A percentile compares a stretch with the other conserved stretches of the same genome.
Evolutionary conservation across 352 stramenopile genomes (phyloP).

Genomic region (Phytophthora fragariae): DNA sequence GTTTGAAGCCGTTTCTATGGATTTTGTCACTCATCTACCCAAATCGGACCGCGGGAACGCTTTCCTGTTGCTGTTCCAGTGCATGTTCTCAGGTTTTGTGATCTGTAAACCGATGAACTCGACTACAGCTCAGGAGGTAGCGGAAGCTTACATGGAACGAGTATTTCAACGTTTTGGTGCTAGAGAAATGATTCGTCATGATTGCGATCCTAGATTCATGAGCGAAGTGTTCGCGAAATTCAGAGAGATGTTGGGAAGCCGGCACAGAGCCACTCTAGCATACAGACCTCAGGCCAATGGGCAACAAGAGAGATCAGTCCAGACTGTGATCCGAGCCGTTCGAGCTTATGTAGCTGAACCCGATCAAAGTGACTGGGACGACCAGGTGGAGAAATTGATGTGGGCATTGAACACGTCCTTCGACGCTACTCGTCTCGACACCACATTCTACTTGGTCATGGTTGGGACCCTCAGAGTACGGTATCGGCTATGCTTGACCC

Average conservation of each 20-base stretch:
- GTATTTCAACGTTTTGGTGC: neutral
- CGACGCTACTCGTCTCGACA: neutral
- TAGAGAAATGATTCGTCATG: neutral
- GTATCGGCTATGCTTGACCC: neutral
- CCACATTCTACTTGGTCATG: slow-evolving; percentile 4
- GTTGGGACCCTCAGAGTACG: neutral
- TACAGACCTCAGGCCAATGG: slow-evolving; percentile 4
- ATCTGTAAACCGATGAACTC: neutral
- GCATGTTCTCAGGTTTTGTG: too few relatives aligned
- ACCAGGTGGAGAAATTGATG: neutral
- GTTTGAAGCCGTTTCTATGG: too few relatives aligned
- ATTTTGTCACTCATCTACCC: too few relatives aligned
- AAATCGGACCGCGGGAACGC: too few relatives aligned
- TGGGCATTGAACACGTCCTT: neutral
- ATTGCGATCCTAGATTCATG: neutral
- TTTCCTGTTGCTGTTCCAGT: too few relatives aligned
- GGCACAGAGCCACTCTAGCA: neutral
- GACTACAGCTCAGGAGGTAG: neutral
- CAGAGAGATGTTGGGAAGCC: neutral
- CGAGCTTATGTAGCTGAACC: neutral
- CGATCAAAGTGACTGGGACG: slow-evolving; percentile 9
- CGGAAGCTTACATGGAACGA: neutral
- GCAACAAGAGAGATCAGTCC: slow-evolving; percentile 5
- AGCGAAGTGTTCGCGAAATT: neutral
- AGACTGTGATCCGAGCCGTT: neutral